phyloP scores from a whole-genome alignment of 2,329 filamentous ascomycete genomes.

The Colletotrichum sp. region DNA sequence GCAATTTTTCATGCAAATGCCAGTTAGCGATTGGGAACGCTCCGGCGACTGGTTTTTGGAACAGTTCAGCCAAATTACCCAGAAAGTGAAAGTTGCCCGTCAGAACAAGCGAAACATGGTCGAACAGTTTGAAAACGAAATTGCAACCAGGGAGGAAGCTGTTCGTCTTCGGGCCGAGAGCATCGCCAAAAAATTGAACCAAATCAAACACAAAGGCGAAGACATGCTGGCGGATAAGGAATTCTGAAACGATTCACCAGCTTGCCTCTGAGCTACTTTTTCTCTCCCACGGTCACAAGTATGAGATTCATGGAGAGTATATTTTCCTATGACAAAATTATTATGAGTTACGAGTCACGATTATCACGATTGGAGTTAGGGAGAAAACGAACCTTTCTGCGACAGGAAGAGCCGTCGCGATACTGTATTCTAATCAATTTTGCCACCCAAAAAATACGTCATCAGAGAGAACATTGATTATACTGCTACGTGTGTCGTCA shows the following conservation, averaged over 20 bases:
- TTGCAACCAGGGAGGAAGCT: conserved; percentile 58
- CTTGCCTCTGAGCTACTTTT: neutral
- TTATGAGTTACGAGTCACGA: conserved; percentile 15
- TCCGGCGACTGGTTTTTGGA: conserved; percentile 65
- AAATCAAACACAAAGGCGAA: conserved; percentile 61
- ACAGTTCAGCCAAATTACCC: conserved; percentile 56
- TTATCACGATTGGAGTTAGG: neutral
- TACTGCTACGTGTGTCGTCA: conserved; percentile 60
- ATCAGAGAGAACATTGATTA: conserved; percentile 20
- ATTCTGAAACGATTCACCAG: conserved; percentile 22
- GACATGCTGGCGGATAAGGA: conserved; percentile 56
- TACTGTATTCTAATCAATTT: neutral
- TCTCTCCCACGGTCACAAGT: neutral
- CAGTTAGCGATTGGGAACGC: conserved; percentile 62
- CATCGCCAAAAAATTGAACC: conserved; percentile 59
- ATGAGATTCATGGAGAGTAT: neutral
- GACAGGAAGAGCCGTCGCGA: neutral
- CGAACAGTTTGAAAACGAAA: conserved; percentile 58
- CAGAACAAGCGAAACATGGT: conserved; percentile 55
- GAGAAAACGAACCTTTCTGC: neutral
- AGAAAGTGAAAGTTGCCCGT: conserved; percentile 51
- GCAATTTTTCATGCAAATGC: conserved; percentile 57
- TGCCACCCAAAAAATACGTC: neutral
- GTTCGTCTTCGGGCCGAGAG: conserved; percentile 57
- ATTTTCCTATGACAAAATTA: conserved; percentile 6